phyloP scores from a whole-genome alignment of 148 eudicot genomes.

The Selenicereus undatus region DNA sequence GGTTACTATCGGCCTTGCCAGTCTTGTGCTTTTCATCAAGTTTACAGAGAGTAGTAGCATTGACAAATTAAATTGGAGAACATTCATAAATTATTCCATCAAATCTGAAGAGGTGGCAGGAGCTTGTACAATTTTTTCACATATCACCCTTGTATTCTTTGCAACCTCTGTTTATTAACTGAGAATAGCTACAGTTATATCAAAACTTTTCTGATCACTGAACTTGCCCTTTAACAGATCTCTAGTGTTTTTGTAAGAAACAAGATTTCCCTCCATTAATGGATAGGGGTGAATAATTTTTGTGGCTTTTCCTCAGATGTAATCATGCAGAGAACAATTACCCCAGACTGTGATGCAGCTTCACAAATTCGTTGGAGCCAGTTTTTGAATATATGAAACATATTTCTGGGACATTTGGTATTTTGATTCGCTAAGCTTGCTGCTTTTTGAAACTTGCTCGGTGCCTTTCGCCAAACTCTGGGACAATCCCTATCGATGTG shows the following conservation, averaged over 20 bases:
- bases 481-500: too few species aligned
- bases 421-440: too few species aligned
- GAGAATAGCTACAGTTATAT: not conserved
- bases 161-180: not conserved
- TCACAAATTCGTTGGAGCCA: not conserved
- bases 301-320: not conserved
- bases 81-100: not conserved
- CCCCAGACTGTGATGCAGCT: not conserved
- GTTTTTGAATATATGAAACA: not conserved
- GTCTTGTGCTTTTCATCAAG: not conserved
- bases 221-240: not conserved
- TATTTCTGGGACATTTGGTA: too few species aligned
- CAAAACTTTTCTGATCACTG: not conserved
- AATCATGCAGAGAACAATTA: not conserved
- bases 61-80: not conserved
- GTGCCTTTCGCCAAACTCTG: too few species aligned
- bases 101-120: not conserved
- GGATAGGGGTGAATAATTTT: not conserved
- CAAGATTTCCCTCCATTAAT: not conserved
- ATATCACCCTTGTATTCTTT: not conserved
- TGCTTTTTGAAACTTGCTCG: too few species aligned
- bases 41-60: not conserved
- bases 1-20: not conserved
- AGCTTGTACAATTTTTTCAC: slow-evolving; percentile 4
- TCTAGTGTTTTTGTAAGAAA: not conserved